Base-by-base conservation (phyloP, 306 rosid species). In the Chamaecrista fasciculata region DNA sequence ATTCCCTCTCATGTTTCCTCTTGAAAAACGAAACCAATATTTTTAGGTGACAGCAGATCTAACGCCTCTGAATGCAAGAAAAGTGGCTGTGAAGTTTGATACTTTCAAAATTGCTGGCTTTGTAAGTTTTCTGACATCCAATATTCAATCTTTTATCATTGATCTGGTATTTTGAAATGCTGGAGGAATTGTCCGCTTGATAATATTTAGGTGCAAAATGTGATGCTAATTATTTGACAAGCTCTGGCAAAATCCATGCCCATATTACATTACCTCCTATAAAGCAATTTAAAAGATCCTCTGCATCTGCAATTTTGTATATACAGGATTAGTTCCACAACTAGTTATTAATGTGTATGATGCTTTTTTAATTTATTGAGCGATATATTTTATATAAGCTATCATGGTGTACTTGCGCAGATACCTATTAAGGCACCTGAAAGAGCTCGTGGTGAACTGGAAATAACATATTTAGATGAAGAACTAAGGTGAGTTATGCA, bases 41-140 rank as follows among this genome's bases (percentile, higher is more conserved):
- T 74, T 76, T 78, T 70, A 92, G 98, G 98, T 92, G 59, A 92
- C 98, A 34, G 98, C 96, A 0, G 82, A 92, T 90, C 77, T 92
- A 67, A 90, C 88, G 3, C 96, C 98, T 76, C 67, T 92, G 66
- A 89, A 83, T 74, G 70, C 98, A 65, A 90, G 78, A 71, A 92
- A 87, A 86, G 98, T 92, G 48, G 96, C 96, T 19, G 98, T 92
- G 11, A 77, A 92, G 39, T 92, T 92, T 5, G 98, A 90, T 69
- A 72, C 75, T 56, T 92, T 92, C 87, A 92, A 87, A 80, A 90
- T 92, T 61, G 91, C 65, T 53, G 91, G 98, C 70, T 66, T 90
- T 11, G 98, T 92, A 77, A 90, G 96, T 86, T 40, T 53, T 76
- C 47, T 12, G 29, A 53, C 36, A 33, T 33, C 36, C 36, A 33